Percentiles rank a stretch among this genome's conserved stretches.
Conservation (phyloP, 2,329 filamentous ascomycete species). For the Colletotrichum brevisporum region DNA sequence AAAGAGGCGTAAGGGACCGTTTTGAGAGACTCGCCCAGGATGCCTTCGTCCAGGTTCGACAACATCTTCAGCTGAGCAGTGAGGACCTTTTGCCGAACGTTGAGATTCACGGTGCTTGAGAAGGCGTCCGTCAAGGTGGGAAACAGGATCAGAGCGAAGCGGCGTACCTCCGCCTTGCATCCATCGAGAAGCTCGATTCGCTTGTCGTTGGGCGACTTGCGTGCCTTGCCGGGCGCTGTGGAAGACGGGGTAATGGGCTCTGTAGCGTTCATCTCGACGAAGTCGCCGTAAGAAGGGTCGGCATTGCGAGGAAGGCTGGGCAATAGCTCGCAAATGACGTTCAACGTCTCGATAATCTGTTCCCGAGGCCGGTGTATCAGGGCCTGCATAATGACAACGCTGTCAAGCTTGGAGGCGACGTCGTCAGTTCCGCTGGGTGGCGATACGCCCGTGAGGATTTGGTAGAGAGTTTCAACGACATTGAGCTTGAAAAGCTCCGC, state of each 20-base stretch:
- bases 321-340: slow-evolving; percentile 95
- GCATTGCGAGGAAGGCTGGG: slow-evolving; percentile 77
- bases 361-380: slow-evolving; percentile 95
- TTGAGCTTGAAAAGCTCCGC: slow-evolving; percentile 96
- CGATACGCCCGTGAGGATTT: slow-evolving; percentile 96
- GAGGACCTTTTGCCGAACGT: slow-evolving; percentile 93
- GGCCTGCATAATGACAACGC: slow-evolving; percentile 98
- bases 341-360: slow-evolving; percentile 96
- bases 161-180: slow-evolving; percentile 89
- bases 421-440: slow-evolving; percentile 85
- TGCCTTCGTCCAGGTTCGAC: slow-evolving; percentile 88
- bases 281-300: slow-evolving; percentile 58
- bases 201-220: slow-evolving; percentile 79
- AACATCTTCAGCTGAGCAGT: slow-evolving; percentile 98
- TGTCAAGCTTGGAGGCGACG: slow-evolving; percentile 89
- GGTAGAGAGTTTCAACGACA: slow-evolving; percentile 96
- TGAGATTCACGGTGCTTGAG: slow-evolving; percentile 96
- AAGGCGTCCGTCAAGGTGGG: slow-evolving; percentile 97
- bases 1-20: slow-evolving; percentile 96
- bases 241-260: slow-evolving; percentile 59
- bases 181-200: slow-evolving; percentile 83
- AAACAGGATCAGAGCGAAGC: slow-evolving; percentile 93
- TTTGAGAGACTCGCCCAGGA: slow-evolving; percentile 87
- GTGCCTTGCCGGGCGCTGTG: slow-evolving; percentile 55
- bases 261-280: slow-evolving; percentile 57